These are phyloP conservation scores for Astrephomene gubernaculifera DNA, from an alignment of 139 green algal genomes.

Conservation along the genomic window DNA sequence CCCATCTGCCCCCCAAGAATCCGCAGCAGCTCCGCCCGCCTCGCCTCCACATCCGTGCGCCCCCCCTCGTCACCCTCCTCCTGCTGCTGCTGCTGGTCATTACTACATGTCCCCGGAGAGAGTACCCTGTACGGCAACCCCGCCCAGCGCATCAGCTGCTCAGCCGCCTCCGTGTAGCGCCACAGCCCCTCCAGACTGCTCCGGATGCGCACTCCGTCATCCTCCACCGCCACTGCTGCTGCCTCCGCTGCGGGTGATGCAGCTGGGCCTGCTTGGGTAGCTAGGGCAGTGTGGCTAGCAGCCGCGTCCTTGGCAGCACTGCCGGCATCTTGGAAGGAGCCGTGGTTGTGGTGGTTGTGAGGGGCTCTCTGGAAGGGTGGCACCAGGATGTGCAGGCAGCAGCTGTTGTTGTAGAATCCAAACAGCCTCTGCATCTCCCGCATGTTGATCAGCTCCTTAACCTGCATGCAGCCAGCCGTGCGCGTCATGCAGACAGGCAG, in stretches of 20 bases:
- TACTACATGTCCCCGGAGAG: no score
- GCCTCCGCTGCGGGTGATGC: neutral
- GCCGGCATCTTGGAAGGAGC: neutral
- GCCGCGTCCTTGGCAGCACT: neutral
- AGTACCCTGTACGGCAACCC: constrained; percentile 7
- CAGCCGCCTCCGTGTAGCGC: neutral
- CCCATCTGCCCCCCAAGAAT: neutral
- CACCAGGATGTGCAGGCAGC: constrained; percentile 20
- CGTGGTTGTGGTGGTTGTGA: neutral
- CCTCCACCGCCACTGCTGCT: neutral
- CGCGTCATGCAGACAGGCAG: neutral
- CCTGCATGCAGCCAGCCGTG: neutral
- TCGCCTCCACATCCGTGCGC: neutral
- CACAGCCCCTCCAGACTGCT: neutral
- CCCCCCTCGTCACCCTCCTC: no score
- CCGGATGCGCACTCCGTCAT: constrained; percentile 7
- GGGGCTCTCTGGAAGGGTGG: constrained; percentile 9
- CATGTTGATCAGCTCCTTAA: neutral
- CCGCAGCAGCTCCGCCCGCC: neutral
- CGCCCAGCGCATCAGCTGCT: neutral
- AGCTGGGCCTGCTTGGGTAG: neutral
- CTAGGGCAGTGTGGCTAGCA: neutral
- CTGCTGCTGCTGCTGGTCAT: no score
- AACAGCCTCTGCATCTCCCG: constrained; percentile 19
- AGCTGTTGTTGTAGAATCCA: neutral